These are phyloP conservation scores for Cutaneotrichosporon sp. DNA, from an alignment of 1,284 basidiomycete species.

Conservation along the genomic window DNA sequence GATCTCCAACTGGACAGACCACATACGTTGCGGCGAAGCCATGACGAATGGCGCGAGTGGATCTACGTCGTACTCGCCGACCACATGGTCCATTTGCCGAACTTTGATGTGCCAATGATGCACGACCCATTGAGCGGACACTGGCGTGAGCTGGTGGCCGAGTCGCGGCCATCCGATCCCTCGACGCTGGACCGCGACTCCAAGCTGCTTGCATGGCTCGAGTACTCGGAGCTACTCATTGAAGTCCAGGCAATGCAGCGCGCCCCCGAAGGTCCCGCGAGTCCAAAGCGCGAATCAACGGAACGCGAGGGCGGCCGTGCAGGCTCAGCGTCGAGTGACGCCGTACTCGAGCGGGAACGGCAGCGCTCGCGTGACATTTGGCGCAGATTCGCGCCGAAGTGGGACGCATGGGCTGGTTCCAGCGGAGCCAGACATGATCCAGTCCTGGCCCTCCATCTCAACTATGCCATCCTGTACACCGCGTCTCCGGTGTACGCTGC, in stretches of 20 bases:
- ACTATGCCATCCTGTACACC: conserved; percentile 42
- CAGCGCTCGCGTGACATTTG: conserved; percentile 25
- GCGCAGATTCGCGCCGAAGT: conserved; percentile 25
- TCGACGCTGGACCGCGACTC: conserved; percentile 41
- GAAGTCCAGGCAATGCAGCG: conserved; percentile 25
- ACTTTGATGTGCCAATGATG: conserved; percentile 33
- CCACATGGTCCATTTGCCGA: conserved; percentile 36
- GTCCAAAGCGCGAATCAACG: neutral
- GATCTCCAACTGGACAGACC: conserved; percentile 30
- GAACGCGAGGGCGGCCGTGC: neutral
- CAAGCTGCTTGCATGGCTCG: conserved; percentile 47
- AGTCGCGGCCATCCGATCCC: conserved; percentile 25
- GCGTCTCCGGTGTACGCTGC: conserved; percentile 37
- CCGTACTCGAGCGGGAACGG: conserved; percentile 2
- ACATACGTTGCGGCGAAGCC: conserved; percentile 20
- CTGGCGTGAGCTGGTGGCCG: conserved; percentile 39
- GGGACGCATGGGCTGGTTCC: conserved; percentile 39
- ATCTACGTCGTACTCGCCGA: conserved; percentile 45
- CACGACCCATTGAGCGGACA: conserved; percentile 27
- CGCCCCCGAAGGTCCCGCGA: neutral
- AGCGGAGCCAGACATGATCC: conserved; percentile 25
- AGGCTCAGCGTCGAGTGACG: no score
- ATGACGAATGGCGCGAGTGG: conserved; percentile 47
- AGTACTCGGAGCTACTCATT: conserved; percentile 42
- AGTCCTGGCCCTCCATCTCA: conserved; percentile 40